These are phyloP conservation scores for Xanthoconium separans DNA, from an alignment of 1,284 basidiomycete genomes.

Conservation along the genomic window DNA sequence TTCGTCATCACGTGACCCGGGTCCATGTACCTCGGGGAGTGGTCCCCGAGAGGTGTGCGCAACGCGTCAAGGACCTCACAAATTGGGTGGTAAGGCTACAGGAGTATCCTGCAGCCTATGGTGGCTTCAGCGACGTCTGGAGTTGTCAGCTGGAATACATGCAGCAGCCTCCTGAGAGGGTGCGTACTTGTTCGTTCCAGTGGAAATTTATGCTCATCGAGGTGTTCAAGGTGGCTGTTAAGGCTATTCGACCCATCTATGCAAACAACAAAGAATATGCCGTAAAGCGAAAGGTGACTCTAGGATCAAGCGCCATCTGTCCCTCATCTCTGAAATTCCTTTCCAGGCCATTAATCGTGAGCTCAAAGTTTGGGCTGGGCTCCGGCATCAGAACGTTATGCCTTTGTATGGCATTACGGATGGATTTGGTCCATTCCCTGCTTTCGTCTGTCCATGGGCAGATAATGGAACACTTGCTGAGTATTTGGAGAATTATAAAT, in stretches of 20 bases:
- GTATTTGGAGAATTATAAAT: conserved; percentile 37
- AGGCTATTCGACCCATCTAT: conserved; percentile 39
- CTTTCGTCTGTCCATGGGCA: conserved; percentile 51
- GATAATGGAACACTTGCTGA: conserved; percentile 45
- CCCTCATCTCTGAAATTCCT: not conserved
- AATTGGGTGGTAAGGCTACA: conserved; percentile 7
- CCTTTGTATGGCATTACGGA: conserved; percentile 38
- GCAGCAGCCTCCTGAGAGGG: conserved; percentile 3
- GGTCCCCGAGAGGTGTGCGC: not conserved
- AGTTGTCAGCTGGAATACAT: conserved; percentile 8
- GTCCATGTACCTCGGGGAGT: not conserved
- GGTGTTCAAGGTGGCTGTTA: conserved; percentile 39
- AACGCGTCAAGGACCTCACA: conserved; percentile 15
- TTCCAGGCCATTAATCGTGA: conserved; percentile 40
- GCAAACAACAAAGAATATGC: conserved; percentile 30
- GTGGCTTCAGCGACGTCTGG: conserved; percentile 31
- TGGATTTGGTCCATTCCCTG: conserved; percentile 41
- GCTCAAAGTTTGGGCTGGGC: conserved; percentile 40
- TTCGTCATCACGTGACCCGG: not conserved
- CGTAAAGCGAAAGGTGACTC: conserved; percentile 32
- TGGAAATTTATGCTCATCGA: not conserved
- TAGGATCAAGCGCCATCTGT: not conserved
- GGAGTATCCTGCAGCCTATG: conserved; percentile 21
- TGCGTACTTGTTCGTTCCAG: conserved; percentile 8
- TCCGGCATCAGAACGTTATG: conserved; percentile 42